Base-by-base conservation (phyloP, 192 early-diverging fungal species). In the Mortierella hygrophila region DNA sequence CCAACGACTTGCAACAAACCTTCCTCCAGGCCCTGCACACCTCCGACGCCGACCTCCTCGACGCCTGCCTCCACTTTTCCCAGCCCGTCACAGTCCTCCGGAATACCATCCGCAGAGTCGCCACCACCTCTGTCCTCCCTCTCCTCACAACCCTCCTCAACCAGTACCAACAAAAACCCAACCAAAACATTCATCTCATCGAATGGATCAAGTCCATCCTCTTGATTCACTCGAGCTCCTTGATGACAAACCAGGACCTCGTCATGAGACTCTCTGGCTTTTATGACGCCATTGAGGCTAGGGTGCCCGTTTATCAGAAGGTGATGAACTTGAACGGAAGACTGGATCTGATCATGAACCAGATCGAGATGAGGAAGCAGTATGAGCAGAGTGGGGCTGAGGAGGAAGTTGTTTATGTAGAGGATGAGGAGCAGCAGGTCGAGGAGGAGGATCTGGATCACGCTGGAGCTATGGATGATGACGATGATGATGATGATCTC, bases 11-110 rank as follows among this genome's bases (percentile, higher is more conserved):
- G 37, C 88, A 89, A 55, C 65, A 81, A 29, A 88, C 88, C 44
- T 65, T 90, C 23, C 63, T 90, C 0, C 89, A 90, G 68, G 89
- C 89, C 29, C 63, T 90, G 29, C 88, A 90, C 40, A 82, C 89
- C 20, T 83, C 83, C 32, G 89, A 90, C 54, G 57, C 42, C 16
- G 71, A 69, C n/a, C 68, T 90, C 11, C 47, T 90, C 21, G 78
- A 89, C 52, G 75, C 79, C 23, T 88, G 88, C 72, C 79, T 90
- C 18, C 55, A 63, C 26, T 79, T 81, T 60, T 78, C 68, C 7
- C 68, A 88, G 16, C 80, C 65, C 7, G 26, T 65, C 11, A 81
- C 86, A 26, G 70, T 79, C 18, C 78, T 90, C 69, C 74, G 60
- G 16, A 82, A 83, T 60, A 90, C 88, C 15, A 75, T 89, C 4